phyloP scores from a whole-genome alignment of 495 filamentous ascomycete species.

The Hypoxylon lenormandii region DNA sequence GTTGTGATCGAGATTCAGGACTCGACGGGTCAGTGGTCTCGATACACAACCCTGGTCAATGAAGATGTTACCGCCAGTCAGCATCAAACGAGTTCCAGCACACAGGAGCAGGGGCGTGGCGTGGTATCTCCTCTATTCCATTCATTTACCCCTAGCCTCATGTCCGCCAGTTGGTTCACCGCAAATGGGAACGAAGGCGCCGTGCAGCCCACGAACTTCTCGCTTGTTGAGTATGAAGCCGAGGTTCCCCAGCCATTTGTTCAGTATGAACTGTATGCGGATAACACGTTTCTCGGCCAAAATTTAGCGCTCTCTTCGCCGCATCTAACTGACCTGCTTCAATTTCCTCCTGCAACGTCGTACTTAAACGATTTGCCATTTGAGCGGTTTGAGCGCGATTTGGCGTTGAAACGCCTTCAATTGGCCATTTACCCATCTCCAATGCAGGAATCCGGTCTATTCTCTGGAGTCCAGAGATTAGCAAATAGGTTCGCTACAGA shows the following conservation, averaged over 20 bases:
- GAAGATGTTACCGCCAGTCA: neutral
- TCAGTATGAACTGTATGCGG: neutral
- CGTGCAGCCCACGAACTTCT: neutral
- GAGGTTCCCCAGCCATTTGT: neutral
- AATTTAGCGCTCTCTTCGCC: neutral
- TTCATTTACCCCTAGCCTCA: neutral
- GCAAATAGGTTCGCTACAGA: slow-evolving; percentile 1
- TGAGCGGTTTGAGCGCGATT: slow-evolving; percentile 15
- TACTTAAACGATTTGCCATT: slow-evolving; percentile 24
- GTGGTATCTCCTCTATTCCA: neutral
- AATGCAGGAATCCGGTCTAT: slow-evolving; percentile 2
- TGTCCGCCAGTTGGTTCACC: neutral
- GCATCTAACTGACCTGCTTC: neutral
- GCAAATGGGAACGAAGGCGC: neutral
- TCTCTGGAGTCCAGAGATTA: neutral
- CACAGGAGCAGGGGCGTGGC: neutral
- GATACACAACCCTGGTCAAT: neutral
- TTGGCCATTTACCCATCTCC: slow-evolving; percentile 7
- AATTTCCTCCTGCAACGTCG: neutral
- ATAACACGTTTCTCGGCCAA: neutral
- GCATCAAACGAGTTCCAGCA: neutral
- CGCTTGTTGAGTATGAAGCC: neutral
- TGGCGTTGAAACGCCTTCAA: neutral
- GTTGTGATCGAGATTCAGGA: slow-evolving; percentile 23
- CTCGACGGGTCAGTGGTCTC: slow-evolving; percentile 17